phyloP scores from a whole-genome alignment of 106 monocot genomes.

The Allium fistulosum region DNA sequence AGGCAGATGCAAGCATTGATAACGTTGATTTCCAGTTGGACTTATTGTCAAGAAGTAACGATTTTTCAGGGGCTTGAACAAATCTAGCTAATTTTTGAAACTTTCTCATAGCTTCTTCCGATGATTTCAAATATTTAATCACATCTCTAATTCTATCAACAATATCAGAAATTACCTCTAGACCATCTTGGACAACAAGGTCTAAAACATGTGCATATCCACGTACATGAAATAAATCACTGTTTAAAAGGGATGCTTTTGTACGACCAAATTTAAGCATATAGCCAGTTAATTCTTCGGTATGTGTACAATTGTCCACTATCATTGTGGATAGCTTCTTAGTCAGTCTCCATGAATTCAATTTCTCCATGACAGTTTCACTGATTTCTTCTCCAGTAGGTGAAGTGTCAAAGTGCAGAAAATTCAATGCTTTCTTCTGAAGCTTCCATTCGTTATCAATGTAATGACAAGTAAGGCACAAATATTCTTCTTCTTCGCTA shows the following conservation, averaged over 20 bases:
- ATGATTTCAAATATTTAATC: conserved; percentile 54
- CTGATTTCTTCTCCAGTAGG: conserved; percentile 28
- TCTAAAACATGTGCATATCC: conserved; percentile 47
- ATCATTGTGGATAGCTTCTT: conserved; percentile 40
- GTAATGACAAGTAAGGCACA: conserved; percentile 65
- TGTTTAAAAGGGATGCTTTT: conserved; percentile 31
- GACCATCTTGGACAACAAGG: conserved; percentile 46
- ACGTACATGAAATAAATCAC: conserved; percentile 49
- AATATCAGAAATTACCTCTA: conserved; percentile 25
- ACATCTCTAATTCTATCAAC: conserved; percentile 33
- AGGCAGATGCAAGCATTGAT: conserved; percentile 59
- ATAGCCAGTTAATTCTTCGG: conserved; percentile 32
- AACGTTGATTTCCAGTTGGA: conserved; percentile 57
- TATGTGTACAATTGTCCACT: conserved; percentile 28
- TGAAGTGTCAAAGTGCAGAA: conserved; percentile 38
- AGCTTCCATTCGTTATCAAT: conserved; percentile 72
- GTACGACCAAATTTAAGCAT: conserved; percentile 34
- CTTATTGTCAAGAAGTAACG: conserved; percentile 37
- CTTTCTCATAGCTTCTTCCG: conserved; percentile 32
- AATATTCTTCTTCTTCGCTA: conserved; percentile 26
- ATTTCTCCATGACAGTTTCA: conserved; percentile 37
- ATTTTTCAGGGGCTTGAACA: conserved; percentile 26
- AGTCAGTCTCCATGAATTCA: conserved; percentile 58
- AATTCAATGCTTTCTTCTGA: conserved; percentile 51
- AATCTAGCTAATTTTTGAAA: conserved; percentile 45